Conservation (phyloP, 2,329 filamentous ascomycete genomes). For the Botrytis hyacinthi region DNA sequence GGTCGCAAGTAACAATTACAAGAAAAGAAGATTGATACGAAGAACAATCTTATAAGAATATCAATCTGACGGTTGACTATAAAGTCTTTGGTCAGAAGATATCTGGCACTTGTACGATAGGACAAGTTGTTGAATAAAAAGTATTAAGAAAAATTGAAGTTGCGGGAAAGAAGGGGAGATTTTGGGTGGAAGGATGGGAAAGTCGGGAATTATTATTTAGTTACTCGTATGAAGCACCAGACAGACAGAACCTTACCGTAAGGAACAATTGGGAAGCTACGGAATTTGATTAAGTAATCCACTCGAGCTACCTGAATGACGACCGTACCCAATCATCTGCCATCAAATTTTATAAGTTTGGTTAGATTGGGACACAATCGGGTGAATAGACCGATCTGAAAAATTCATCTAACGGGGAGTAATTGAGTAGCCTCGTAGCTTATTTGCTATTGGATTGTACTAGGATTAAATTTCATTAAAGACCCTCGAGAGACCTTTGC, state of each 20-base stretch:
- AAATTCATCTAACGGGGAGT: background rate
- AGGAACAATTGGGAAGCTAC: background rate
- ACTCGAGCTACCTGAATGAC: background rate
- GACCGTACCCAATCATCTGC: background rate
- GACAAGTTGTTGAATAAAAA: background rate
- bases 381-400: background rate
- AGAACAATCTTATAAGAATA: background rate
- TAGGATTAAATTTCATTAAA: background rate
- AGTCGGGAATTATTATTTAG: background rate
- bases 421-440: background rate
- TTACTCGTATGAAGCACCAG: background rate
- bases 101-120: background rate
- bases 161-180: background rate
- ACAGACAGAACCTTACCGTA: background rate
- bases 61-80: background rate
- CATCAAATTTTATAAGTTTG: background rate
- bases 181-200: background rate
- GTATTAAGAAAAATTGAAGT: background rate
- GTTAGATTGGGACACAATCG: background rate
- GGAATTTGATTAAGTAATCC: conserved; percentile 10
- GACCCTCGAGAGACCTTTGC: background rate
- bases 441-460: background rate
- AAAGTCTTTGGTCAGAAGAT: background rate
- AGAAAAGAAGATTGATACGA: background rate
- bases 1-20: background rate